A percentile compares a stretch with the other conserved stretches of the same genome.
phyloP scores from a whole-genome alignment of 305 asterid species.

The Fraxinus sp. region DNA sequence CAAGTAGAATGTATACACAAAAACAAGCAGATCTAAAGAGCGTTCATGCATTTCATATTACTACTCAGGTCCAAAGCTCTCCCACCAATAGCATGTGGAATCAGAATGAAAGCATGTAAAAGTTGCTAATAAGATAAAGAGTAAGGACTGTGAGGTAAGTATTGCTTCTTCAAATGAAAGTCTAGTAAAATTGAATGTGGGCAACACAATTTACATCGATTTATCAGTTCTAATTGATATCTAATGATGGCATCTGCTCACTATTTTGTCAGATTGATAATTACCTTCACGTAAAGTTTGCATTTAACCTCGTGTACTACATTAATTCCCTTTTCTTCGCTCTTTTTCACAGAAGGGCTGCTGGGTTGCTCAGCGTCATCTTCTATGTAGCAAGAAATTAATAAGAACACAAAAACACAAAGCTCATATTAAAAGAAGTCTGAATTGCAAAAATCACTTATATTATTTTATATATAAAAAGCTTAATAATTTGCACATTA shows the following conservation, averaged over 20 bases:
- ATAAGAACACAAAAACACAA: constrained; percentile 11
- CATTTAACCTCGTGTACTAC: constrained; percentile 91
- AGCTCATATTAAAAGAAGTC: constrained; percentile 3
- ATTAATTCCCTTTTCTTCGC: constrained; percentile 70
- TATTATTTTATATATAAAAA: background rate
- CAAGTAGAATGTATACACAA: background rate
- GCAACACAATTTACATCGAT: background rate
- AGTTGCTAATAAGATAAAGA: background rate
- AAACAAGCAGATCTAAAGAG: background rate
- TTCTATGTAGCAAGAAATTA: constrained; percentile 33
- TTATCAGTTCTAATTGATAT: background rate
- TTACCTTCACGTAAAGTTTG: constrained; percentile 85
- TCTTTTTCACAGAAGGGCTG: constrained; percentile 88
- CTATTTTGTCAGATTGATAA: background rate
- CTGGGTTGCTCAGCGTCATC: constrained; percentile 80
- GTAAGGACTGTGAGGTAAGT: background rate
- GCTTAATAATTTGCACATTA: background rate
- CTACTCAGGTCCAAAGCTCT: background rate
- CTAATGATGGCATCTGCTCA: background rate
- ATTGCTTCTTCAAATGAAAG: background rate
- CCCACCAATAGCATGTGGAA: background rate
- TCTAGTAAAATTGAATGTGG: background rate
- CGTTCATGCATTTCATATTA: background rate
- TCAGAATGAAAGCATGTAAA: background rate
- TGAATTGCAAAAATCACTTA: background rate